phyloP scores from a whole-genome alignment of 768 basidiomycete genomes.

The Lentinula edodes region DNA sequence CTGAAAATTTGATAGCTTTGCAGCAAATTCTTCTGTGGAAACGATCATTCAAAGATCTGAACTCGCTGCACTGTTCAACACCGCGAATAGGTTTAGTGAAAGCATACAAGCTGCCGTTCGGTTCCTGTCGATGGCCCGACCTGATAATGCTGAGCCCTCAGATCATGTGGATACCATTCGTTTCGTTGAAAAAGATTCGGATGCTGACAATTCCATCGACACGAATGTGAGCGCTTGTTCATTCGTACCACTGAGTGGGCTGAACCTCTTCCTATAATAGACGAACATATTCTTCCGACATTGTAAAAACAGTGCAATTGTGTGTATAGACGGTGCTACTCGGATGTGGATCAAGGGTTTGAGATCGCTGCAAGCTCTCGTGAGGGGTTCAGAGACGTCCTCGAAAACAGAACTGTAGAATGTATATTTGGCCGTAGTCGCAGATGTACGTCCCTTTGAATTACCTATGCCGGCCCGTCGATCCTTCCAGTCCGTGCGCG shows the following conservation, averaged over 20 bases:
- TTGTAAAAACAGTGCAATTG: neutral
- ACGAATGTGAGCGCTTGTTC: conserved; percentile 50
- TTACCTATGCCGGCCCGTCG: no score
- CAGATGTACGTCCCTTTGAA: no score
- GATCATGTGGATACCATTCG: neutral
- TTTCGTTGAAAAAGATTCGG: neutral
- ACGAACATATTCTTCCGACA: neutral
- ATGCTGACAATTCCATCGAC: conserved; percentile 29
- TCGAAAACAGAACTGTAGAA: neutral
- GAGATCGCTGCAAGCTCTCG: neutral
- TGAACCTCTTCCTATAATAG: neutral
- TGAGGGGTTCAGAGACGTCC: neutral
- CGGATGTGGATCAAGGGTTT: neutral
- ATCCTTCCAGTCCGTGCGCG: no score
- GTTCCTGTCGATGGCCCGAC: conserved; percentile 38
- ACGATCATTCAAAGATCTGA: conserved; percentile 71
- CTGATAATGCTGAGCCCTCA: neutral
- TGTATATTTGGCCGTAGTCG: no score
- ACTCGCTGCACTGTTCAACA: conserved; percentile 93
- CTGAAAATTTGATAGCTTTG: conserved; percentile 34
- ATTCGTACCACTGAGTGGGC: conserved; percentile 19
- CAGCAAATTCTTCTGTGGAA: conserved; percentile 57
- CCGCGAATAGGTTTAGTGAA: conserved; percentile 87
- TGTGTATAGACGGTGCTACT: neutral
- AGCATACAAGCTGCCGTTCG: conserved; percentile 78